Evolutionary conservation across 2,329 filamentous ascomycete genomes (phyloP).

Genomic region (Fusarium sterilihyphosum): DNA sequence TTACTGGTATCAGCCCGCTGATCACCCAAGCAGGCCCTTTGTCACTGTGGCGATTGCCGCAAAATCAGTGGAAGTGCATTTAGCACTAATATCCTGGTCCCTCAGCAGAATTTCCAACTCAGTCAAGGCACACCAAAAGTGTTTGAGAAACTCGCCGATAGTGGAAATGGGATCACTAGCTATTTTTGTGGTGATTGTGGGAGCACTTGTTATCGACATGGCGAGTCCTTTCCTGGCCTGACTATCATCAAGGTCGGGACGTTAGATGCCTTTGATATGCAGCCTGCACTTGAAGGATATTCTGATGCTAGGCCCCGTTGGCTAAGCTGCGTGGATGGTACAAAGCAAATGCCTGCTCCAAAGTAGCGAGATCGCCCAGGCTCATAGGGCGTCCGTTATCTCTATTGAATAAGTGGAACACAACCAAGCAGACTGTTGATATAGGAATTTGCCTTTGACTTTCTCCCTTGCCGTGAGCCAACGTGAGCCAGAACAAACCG

Average conservation of each 20-base stretch:
- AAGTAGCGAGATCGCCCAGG: neutral
- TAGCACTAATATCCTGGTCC: neutral
- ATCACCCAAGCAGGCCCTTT: neutral
- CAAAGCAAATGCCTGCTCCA: neutral
- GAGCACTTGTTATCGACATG: neutral
- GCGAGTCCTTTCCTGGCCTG: neutral
- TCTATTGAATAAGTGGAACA: neutral
- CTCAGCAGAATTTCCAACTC: neutral
- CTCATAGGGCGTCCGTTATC: neutral
- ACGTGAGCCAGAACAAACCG: neutral
- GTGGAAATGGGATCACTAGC: neutral
- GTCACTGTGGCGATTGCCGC: neutral
- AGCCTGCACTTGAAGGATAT: neutral
- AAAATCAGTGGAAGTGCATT: neutral
- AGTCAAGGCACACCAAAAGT: neutral
- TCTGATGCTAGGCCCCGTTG: neutral
- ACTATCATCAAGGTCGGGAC: neutral
- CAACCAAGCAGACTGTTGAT: neutral
- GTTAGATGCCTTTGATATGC: neutral
- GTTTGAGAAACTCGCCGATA: neutral
- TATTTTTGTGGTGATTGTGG: neutral
- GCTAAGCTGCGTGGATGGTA: neutral
- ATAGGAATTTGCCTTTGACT: neutral
- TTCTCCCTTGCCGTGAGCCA: neutral
- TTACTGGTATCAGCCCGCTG: neutral